Evolutionary conservation across 495 filamentous ascomycete species (phyloP).

Genomic region (Penicillium lividum): DNA sequence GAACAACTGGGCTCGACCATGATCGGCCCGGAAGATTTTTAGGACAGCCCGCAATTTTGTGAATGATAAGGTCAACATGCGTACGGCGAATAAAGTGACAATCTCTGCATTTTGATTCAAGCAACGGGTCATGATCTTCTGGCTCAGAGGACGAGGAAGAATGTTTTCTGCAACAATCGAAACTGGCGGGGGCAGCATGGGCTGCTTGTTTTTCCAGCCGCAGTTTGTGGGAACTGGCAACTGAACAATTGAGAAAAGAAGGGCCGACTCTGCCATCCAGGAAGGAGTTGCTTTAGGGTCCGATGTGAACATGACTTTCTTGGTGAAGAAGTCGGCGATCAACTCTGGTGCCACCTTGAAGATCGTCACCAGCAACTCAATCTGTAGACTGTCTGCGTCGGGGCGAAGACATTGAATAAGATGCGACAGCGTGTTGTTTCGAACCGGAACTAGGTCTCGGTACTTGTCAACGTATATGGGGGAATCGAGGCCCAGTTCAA

Average conservation of each 20-base stretch:
- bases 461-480: constrained; percentile 66
- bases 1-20: constrained; percentile 42
- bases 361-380: constrained; percentile 74
- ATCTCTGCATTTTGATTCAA: constrained; percentile 72
- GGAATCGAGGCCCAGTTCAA: constrained; percentile 70
- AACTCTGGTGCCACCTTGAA: constrained; percentile 82
- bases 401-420: constrained; percentile 81
- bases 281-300: constrained; percentile 89
- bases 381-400: constrained; percentile 76
- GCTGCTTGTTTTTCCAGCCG: constrained; percentile 56
- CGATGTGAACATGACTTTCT: constrained; percentile 76
- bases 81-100: constrained; percentile 78
- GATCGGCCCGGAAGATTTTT: constrained; percentile 40
- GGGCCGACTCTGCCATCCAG: constrained; percentile 90
- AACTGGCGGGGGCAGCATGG: constrained; percentile 67
- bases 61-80: constrained; percentile 74
- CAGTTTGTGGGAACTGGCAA: constrained; percentile 71
- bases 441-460: constrained; percentile 63
- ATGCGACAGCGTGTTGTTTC: constrained; percentile 71
- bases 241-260: constrained; percentile 76
- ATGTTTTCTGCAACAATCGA: constrained; percentile 80
- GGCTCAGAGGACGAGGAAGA: constrained; percentile 77
- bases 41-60: constrained; percentile 67
- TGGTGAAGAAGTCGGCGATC: constrained; percentile 79
- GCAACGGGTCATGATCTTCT: constrained; percentile 74